Evolutionary conservation across 73 alveolate genomes (phyloP).

Genomic region (Uronychia binucleata): DNA sequence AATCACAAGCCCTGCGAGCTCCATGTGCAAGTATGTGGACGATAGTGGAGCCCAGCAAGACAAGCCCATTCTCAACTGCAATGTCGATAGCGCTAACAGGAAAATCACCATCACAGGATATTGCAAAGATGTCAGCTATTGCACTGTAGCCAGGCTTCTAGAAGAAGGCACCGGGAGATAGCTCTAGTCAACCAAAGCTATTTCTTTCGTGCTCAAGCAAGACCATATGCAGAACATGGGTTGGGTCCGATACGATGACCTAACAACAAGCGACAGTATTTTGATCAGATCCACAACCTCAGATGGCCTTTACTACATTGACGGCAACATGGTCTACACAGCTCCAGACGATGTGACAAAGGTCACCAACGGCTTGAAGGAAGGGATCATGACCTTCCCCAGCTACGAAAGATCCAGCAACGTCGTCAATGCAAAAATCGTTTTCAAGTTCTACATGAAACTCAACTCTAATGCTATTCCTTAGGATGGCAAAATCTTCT

Average conservation of each 20-base stretch:
- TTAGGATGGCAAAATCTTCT: constrained; percentile 25
- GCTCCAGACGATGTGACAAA: neutral
- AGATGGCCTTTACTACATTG: constrained; percentile 58
- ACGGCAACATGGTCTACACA: constrained; percentile 17
- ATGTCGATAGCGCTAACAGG: constrained; percentile 8
- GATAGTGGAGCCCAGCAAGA: neutral
- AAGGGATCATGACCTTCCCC: constrained; percentile 33
- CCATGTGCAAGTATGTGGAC: neutral
- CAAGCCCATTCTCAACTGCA: constrained; percentile 20
- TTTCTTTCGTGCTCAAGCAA: constrained; percentile 22
- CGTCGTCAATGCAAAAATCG: constrained; percentile 32
- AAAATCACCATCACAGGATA: constrained; percentile 37
- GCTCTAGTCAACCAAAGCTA: too few relatives aligned
- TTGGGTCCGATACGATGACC: constrained; percentile 36
- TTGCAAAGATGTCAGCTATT: constrained; percentile 33
- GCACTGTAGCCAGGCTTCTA: constrained; percentile 40
- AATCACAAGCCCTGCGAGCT: neutral
- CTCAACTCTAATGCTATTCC: constrained; percentile 46
- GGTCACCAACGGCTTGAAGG: constrained; percentile 38
- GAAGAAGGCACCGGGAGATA: too few relatives aligned
- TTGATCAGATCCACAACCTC: constrained; percentile 41
- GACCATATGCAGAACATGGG: constrained; percentile 50
- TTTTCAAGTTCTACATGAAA: constrained; percentile 31
- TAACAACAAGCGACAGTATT: constrained; percentile 28
- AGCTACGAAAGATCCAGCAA: constrained; percentile 53